Base-by-base conservation (phyloP, 2,329 filamentous ascomycete species). In the Aspergillus pseudoterreus region DNA sequence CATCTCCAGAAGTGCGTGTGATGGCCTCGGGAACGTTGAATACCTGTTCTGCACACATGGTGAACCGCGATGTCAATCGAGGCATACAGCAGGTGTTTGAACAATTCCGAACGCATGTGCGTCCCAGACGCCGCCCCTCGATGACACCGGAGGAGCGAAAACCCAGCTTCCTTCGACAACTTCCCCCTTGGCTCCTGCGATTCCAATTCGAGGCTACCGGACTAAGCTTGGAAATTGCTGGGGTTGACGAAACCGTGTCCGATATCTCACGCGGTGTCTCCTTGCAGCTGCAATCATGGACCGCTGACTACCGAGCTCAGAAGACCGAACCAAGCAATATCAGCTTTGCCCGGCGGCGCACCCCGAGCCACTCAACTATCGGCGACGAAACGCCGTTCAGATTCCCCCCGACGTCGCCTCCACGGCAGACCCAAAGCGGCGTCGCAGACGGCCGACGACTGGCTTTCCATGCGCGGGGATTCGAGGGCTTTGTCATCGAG, bases 401-500 rank as follows among this genome's bases (percentile, higher is more conserved):
- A 70, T 82, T 76, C 45, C 75, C 64, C 61, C 79, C 72, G 27
- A 75, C 73, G 17, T 79, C 77, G 2, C 77, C 78, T 11, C 74
- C 75, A 9, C 64, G 69, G 53, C 70, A 70, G 52, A 64, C 66
- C 27, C 68, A 70, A 54, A 63, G 67, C 12, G 68, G 67, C 19
- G 72, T 71, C 22, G 84, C 84, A 3, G 92, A 99, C 71, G 92
- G 92, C 1, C 82, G 94, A 53, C 85, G 90, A 30, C 74, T 99
- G 24, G 85, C 88, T 3, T 72, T 97, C 22, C 88, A 95, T 65
- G 82, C 88, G 35, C 84, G 88, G 54, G 90, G 90, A 0, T 77
- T 99, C 4, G 94, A 97, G 69, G 90, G 87, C 0, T 92, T 94
- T 61, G 88, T 97, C 45, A 86, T 97, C 44, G 94, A 99, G 67